Evolutionary conservation across 23 red algal species (phyloP), one percentile per base, ranked within the genome.

Genomic region (Cyanidiococcus yangmingshanensis): DNA sequence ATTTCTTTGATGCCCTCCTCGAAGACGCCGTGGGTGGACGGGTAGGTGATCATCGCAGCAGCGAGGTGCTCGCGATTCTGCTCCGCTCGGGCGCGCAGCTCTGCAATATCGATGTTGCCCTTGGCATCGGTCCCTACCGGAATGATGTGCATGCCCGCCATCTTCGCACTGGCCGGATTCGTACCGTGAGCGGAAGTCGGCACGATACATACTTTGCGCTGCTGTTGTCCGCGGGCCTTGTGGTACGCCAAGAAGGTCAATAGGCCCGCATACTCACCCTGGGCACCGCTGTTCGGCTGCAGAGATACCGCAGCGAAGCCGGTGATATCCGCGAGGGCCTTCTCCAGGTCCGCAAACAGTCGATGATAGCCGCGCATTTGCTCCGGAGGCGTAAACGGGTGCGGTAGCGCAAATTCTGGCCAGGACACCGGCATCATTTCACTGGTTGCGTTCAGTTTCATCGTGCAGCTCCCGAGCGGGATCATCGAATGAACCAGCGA

Each of bases 401-500:
- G 94, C 40, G 94, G 84, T 50, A 76, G 50, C 41, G 75, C 45
- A 32, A 98, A 57, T 74, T 98, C 94, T 7, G 94, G 94, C 94
- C 94, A 98, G 29, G 88, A 91, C 0, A 98, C 82, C 0, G 94
- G 94, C 33, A 91, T 58, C 94, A 98, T 98, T 76, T 98, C 85
- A 3, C 83, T 78, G 7, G 94, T 90, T 7, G 94, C 83, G 81
- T 98, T 98, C 29, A 98, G 74, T 80, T 98, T 98, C 94, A 98
- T 98, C 0, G 94, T 98, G 74, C 94, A 98, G 37, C 87, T 90
- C 50, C 94, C 94, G 2, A 98, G 84, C 37, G 94, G 82, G 74
- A 98, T 98, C 94, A 98, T 98, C 18, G 94, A 98, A 81, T 98
- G 94, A 34, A 87, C 87, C 2, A 98, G 76, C 26, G 88, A 91